phyloP scores from a whole-genome alignment of 1,139 yeast species.

The Geotrichum bryndzae region DNA sequence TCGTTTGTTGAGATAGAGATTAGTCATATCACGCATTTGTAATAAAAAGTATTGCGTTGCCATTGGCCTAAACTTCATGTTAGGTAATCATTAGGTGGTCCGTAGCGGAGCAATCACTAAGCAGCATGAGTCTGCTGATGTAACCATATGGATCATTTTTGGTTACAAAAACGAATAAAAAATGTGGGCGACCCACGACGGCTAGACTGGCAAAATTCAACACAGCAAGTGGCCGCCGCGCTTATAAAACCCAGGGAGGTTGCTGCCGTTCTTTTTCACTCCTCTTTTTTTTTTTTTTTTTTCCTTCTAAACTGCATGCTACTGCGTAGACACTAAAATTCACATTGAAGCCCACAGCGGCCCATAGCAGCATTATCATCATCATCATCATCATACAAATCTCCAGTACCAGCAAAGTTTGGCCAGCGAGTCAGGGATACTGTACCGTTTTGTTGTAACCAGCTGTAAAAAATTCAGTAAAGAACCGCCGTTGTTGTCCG shows the following conservation, averaged over 20 bases:
- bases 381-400: neutral
- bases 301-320: neutral
- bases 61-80: neutral
- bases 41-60: neutral
- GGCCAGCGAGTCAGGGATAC: neutral
- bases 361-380: neutral
- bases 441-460: neutral
- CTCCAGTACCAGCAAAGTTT: neutral
- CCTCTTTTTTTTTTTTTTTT: neutral
- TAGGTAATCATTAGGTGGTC: neutral
- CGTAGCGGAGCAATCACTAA: neutral
- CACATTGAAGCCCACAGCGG: neutral
- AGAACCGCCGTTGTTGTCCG: neutral
- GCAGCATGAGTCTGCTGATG: neutral
- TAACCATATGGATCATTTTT: neutral
- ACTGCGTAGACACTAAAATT: neutral
- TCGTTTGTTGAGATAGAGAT: neutral
- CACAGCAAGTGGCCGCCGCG: neutral
- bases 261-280: neutral
- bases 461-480: neutral
- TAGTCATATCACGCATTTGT: neutral
- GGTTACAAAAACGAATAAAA: neutral
- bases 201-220: no score
- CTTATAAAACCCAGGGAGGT: neutral
- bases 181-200: neutral